Percentiles rank a stretch among this genome's conserved stretches.
Conservation (phyloP, 306 rosid species). For the Cicer cuneatum region DNA sequence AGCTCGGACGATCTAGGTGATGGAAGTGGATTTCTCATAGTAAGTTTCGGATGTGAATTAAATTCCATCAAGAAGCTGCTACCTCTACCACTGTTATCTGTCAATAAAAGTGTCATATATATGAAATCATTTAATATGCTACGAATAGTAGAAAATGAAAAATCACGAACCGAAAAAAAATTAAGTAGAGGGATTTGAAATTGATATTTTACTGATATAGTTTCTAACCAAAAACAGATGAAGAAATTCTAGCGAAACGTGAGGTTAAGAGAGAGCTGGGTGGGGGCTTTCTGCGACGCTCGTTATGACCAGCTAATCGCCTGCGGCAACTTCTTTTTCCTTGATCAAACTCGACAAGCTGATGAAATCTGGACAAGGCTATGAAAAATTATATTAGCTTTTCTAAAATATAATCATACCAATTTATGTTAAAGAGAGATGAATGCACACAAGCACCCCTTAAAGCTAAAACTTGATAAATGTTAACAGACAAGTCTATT, state of each 20-base stretch:
- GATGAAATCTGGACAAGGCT: conserved; percentile 77
- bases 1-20: conserved; percentile 60
- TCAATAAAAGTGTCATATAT: conserved; percentile 36
- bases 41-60: conserved; percentile 61
- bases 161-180: background rate
- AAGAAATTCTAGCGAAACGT: conserved; percentile 61
- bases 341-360: conserved; percentile 90
- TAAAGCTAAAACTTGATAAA: background rate
- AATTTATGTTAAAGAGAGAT: background rate
- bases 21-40: conserved; percentile 61
- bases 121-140: conserved; percentile 15
- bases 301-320: conserved; percentile 95
- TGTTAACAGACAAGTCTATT: conserved; percentile 19
- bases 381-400: conserved; percentile 47
- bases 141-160: conserved; percentile 14
- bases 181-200: conserved; percentile 2
- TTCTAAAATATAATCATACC: background rate
- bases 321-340: conserved; percentile 95
- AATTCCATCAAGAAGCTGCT: conserved; percentile 85
- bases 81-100: conserved; percentile 64
- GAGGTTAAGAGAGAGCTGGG: conserved; percentile 71
- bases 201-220: conserved; percentile 36
- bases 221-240: conserved; percentile 67
- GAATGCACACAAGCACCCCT: background rate
- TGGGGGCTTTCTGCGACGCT: conserved; percentile 92